Evolutionary conservation across 257 asterid species (phyloP), one percentile per base, ranked within the genome.

Genomic region (Solanum clarkiae): DNA sequence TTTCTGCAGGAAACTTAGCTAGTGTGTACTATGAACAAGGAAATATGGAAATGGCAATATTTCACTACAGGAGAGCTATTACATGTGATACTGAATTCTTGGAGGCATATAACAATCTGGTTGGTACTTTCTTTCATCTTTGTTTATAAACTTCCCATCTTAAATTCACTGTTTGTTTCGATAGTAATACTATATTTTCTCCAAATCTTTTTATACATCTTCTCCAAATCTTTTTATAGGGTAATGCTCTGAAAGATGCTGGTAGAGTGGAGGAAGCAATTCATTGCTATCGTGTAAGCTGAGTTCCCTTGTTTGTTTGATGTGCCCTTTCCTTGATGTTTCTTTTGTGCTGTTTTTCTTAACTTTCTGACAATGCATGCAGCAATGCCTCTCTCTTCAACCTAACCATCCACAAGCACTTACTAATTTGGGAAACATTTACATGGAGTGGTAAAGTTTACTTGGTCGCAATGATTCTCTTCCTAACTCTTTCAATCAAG

Each of bases 381-480:
- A 97, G 99, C 98, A 97, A 95, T 97, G 99, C 92, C 90, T 97
- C 86, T 84, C 97, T 85, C 94, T 97, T 88, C 99, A 95, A 87
- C 97, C 99, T 59, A 95, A 89, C 81, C 99, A 97, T 86, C 99
- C 99, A 15, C 99, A 97, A 90, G 99, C 99, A 44, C 98, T 94
- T 51, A 93, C 99, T 54, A 97, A 95, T 91, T 97, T 97, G 88
- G 99, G 99, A 81, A 97, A 95, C 90, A 93, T 97, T 84, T 97
- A 97, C 65, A 95, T 97, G 99, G 99, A 95, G 90, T 95, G 99
- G 99, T 97, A 92, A 85, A 93, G 84, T 77, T 20, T 44, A 70
- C 70, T 84, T 53, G 15, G 45, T 24, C 84, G n/a, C 63, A 69
- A 44, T 70, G 10, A 66, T 51, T 49, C 24, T 63, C 69, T 60